phyloP scores from a whole-genome alignment of 2,329 filamentous ascomycete genomes.

The Stachybotrys chartarum region DNA sequence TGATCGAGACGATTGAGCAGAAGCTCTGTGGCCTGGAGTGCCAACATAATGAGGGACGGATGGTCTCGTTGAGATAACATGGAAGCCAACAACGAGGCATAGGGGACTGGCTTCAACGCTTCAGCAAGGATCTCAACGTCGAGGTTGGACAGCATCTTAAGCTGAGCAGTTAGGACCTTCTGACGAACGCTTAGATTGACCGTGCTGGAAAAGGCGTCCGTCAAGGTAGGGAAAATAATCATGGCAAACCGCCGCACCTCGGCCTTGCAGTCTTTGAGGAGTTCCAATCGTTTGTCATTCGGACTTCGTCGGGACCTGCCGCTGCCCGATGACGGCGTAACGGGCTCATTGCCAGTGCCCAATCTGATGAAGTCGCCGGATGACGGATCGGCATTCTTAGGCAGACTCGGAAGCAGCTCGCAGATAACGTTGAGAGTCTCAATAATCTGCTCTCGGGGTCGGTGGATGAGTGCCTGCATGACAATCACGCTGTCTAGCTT shows the following conservation, averaged over 20 bases:
- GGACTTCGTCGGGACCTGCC: constrained; percentile 35
- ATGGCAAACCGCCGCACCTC: constrained; percentile 89
- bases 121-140: constrained; percentile 79
- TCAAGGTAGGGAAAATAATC: constrained; percentile 88
- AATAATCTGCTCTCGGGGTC: constrained; percentile 90
- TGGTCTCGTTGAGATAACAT: constrained; percentile 96
- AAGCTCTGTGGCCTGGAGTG: constrained; percentile 82
- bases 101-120: constrained; percentile 79
- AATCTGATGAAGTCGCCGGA: constrained; percentile 38
- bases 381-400: constrained; percentile 41
- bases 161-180: constrained; percentile 88
- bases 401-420: constrained; percentile 76
- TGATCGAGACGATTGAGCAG: constrained; percentile 75
- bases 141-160: constrained; percentile 97
- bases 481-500: constrained; percentile 96
- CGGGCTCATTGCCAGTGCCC: constrained; percentile 28
- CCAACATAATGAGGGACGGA: constrained; percentile 74
- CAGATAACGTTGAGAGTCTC: constrained; percentile 97
- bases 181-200: constrained; percentile 92
- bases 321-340: constrained; percentile 26
- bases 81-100: constrained; percentile 90
- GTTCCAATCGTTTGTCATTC: constrained; percentile 74
- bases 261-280: constrained; percentile 74
- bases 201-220: constrained; percentile 94
- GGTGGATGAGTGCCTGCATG: constrained; percentile 96